These are phyloP conservation scores for Dichotomopilus funicola DNA, from an alignment of 2,329 filamentous ascomycete species.

Conservation along the genomic window DNA sequence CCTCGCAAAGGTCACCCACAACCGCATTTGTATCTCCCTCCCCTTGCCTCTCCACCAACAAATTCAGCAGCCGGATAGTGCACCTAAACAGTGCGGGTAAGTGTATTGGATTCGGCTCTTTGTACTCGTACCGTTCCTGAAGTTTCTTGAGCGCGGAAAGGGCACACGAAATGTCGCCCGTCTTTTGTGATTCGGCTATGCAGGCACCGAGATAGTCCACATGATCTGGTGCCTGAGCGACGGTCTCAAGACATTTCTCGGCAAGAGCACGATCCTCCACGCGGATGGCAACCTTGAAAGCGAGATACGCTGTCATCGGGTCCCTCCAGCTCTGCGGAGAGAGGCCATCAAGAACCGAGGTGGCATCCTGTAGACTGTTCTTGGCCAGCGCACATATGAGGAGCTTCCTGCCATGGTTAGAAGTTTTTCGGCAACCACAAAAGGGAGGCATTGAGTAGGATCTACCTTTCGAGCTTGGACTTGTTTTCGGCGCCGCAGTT, in stretches of 20 bases:
- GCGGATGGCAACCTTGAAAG: constrained; percentile 66
- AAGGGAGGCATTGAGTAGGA: no score
- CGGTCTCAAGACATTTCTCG: constrained; percentile 53
- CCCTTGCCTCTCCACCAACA: constrained; percentile 32
- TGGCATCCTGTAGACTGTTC: constrained; percentile 48
- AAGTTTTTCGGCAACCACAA: not conserved
- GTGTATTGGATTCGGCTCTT: constrained; percentile 44
- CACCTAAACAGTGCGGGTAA: constrained; percentile 60
- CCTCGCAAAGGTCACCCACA: constrained; percentile 16
- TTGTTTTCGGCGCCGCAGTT: constrained; percentile 59
- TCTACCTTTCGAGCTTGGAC: constrained; percentile 60
- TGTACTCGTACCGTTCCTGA: constrained; percentile 48
- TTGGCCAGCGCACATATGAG: constrained; percentile 61
- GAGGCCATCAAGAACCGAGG: constrained; percentile 53
- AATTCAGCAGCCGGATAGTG: constrained; percentile 44
- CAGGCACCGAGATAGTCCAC: constrained; percentile 71
- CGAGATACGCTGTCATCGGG: constrained; percentile 62
- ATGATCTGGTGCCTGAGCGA: constrained; percentile 50
- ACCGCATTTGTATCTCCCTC: constrained; percentile 10
- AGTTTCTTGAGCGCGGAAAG: constrained; percentile 54
- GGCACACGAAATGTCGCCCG: constrained; percentile 55
- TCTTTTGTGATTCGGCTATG: constrained; percentile 65
- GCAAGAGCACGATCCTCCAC: constrained; percentile 52
- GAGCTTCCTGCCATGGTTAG: constrained; percentile 48
- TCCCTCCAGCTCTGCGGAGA: constrained; percentile 51